A percentile compares a stretch with the other conserved stretches of the same genome.
phyloP scores from a whole-genome alignment of 192 early-diverging fungal species.

The Umbelopsis vinacea region DNA sequence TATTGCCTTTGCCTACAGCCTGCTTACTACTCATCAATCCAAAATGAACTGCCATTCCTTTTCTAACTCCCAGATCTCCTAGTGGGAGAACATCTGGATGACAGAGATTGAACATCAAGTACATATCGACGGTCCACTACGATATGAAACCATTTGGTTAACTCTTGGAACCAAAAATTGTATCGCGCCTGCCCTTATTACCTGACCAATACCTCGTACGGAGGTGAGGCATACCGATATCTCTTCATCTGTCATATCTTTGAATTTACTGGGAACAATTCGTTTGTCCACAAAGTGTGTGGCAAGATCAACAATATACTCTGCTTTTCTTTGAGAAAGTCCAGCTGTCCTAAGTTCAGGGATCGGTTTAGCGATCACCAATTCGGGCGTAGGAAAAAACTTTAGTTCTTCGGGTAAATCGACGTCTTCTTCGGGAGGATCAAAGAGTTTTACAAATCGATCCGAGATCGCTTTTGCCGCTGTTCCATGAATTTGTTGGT shows the following conservation, averaged over 20 bases:
- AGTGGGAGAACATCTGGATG: conserved; percentile 73
- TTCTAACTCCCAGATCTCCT: conserved; percentile 62
- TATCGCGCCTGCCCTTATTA: background rate
- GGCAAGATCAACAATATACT: conserved; percentile 70
- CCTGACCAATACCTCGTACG: conserved; percentile 69
- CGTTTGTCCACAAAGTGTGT: conserved; percentile 56
- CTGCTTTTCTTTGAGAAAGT: conserved; percentile 56
- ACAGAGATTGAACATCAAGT: conserved; percentile 73
- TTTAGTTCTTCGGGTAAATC: background rate
- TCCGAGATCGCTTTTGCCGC: conserved; percentile 65
- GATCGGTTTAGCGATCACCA: conserved; percentile 38
- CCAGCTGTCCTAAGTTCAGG: conserved; percentile 43
- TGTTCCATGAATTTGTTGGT: conserved; percentile 74
- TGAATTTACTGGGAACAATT: conserved; percentile 50
- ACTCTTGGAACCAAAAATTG: too few species aligned
- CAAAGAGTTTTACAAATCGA: conserved; percentile 59
- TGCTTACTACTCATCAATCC: conserved; percentile 47
- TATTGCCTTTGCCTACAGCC: background rate
- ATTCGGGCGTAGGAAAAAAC: conserved; percentile 58
- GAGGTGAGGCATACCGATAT: conserved; percentile 55
- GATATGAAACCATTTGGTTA: background rate
- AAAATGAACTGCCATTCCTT: conserved; percentile 70
- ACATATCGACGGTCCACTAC: conserved; percentile 76
- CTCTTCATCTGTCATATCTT: conserved; percentile 58
- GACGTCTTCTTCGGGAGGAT: conserved; percentile 29